Evolutionary conservation across 1,139 yeast genomes (phyloP).

Genomic region (Suzukiozyma palmioleophila): DNA sequence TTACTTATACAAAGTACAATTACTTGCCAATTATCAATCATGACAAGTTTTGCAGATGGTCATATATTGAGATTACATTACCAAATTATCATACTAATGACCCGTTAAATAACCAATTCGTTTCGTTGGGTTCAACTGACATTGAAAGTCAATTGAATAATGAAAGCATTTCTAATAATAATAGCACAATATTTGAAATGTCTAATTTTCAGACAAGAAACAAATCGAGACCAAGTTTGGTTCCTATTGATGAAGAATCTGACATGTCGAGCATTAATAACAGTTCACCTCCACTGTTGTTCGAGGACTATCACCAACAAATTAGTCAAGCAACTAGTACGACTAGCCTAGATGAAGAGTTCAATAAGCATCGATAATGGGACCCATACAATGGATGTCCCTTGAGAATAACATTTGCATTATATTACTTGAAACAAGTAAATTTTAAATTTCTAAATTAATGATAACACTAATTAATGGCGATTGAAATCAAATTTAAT

Average conservation of each 20-base stretch:
- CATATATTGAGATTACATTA: slow-evolving; percentile 45
- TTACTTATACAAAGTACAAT: slow-evolving; percentile 66
- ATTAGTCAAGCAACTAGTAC: slow-evolving; percentile 24
- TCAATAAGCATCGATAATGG: slow-evolving; percentile 5
- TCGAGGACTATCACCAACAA: slow-evolving; percentile 24
- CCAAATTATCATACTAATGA: slow-evolving; percentile 26
- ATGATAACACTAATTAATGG: too few relatives aligned
- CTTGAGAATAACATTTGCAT: neutral
- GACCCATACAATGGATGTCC: neutral
- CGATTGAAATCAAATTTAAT: too few relatives aligned
- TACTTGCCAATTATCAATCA: slow-evolving; percentile 68
- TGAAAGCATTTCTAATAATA: slow-evolving; percentile 8
- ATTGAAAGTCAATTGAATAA: slow-evolving; percentile 9
- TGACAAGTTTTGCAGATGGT: slow-evolving; percentile 78
- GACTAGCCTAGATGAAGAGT: slow-evolving; percentile 28
- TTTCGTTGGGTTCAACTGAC: slow-evolving; percentile 7
- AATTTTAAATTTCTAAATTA: neutral
- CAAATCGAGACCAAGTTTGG: neutral
- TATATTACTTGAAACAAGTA: too few relatives aligned
- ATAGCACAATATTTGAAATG: slow-evolving; percentile 22
- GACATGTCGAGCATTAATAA: slow-evolving; percentile 29
- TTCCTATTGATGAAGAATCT: slow-evolving; percentile 21
- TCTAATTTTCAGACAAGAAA: slow-evolving; percentile 12
- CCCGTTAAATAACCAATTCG: slow-evolving; percentile 25
- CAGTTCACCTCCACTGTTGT: slow-evolving; percentile 40